Base-by-base conservation (phyloP, 192 early-diverging fungal species). In the Entrophospora sp. region DNA sequence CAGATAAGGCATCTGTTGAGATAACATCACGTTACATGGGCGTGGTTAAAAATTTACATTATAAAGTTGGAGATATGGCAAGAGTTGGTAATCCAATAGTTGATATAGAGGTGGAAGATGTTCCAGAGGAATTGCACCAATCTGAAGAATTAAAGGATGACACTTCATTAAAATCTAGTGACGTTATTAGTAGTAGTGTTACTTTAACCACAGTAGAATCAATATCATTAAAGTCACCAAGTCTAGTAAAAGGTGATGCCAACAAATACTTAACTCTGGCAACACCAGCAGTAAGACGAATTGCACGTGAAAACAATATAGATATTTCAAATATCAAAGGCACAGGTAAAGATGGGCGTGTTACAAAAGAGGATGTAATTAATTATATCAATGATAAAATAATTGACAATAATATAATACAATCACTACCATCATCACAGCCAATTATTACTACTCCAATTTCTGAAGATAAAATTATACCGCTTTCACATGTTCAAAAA, bases 1-100 rank as follows among this genome's bases (percentile, higher is more conserved):
- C 91, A 12, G 96, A 98, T 76, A 98, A 98, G 80, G 96, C 96
- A 9, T 89, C 96, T n/a, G 96, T 95, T 8, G 94, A 98, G 75
- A 97, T 98, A 75, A 93, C 96, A 20, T 96, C 93, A 22, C 84
- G 96, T 7, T 98, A 85, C 69, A 89, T 94, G 62, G 96, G 96
- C 42, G 80, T 77, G 14, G 79, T 98, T 44, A 78, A 69, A 16
- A 86, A 90, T 63, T 78, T 98, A 4, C 74, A 95, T 73, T 88
- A 96, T 74, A 77, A 83, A 36, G 81, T 85, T 24, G 90, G 90
- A 62, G 92, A 92, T 36, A 91, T 98, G 77, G 96, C 96, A 18
- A 85, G 79, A 69, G 96, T 98, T 16, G 96, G 96, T 22, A 73
- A 77, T 12, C 90, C 94, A 7, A 80, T 98, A 44, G 91, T 92